A percentile compares a stretch with the other conserved stretches of the same genome.
These are phyloP conservation scores for Cercospora zeae-maydis DNA, from an alignment of 2,329 filamentous ascomycete genomes.

Conservation along the genomic window DNA sequence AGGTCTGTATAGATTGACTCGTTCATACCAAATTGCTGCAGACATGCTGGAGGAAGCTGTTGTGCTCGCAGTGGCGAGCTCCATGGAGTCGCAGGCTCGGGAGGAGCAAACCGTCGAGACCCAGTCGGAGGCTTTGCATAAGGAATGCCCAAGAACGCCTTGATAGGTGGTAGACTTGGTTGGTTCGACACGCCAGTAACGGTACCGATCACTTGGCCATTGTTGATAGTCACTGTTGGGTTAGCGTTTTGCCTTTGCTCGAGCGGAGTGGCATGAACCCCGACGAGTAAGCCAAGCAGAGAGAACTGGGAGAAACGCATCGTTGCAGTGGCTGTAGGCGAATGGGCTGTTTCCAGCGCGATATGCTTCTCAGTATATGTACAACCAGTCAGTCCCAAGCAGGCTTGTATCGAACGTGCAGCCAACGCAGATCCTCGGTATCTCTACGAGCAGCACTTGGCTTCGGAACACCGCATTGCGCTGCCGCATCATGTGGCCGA, in stretches of 20 bases:
- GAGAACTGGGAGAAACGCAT: constrained; percentile 2
- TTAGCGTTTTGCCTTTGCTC: constrained; percentile 6
- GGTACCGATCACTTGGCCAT: constrained; percentile 21
- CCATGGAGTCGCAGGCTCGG: constrained; percentile 15
- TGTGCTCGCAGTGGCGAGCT: constrained; percentile 14
- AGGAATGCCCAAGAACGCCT: constrained; percentile 24
- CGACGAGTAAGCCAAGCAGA: not conserved
- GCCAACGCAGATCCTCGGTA: not conserved
- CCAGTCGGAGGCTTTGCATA: constrained; percentile 20
- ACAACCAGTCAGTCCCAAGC: not conserved
- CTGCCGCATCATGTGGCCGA: not conserved
- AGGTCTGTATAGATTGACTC: not conserved
- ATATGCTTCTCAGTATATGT: not conserved
- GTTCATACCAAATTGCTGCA: constrained; percentile 21
- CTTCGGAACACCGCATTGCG: not conserved
- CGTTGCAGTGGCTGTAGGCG: not conserved
- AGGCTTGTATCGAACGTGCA: not conserved
- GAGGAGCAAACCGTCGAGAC: constrained; percentile 23
- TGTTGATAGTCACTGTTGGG: constrained; percentile 22
- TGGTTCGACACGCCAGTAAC: constrained; percentile 20
- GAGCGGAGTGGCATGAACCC: not conserved
- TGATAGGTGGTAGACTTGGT: constrained; percentile 16
- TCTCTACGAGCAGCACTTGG: not conserved
- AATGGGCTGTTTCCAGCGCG: not conserved
- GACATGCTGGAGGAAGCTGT: constrained; percentile 19